Conservation (phyloP, 331 rosid genomes). For the Cydonia oblonga region DNA sequence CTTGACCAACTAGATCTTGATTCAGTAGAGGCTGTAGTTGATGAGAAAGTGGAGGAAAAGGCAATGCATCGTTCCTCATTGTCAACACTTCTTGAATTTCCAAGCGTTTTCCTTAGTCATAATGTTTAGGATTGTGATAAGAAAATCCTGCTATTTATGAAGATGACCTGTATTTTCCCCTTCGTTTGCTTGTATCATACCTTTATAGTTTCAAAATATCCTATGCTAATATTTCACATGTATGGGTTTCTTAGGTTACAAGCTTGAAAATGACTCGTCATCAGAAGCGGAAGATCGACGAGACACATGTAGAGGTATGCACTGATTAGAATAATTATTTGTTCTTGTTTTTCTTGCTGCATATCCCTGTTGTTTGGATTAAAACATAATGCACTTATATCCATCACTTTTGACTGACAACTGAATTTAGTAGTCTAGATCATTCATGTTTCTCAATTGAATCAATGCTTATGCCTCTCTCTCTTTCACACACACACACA, state of each 20-base stretch:
- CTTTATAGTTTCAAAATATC: neutral
- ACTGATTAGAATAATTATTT: neutral
- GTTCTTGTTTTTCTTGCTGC: neutral
- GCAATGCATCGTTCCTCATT: slow-evolving; percentile 17
- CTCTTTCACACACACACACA: neutral
- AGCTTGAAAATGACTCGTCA: slow-evolving; percentile 99
- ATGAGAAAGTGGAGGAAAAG: slow-evolving; percentile 99
- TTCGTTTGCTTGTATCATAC: neutral
- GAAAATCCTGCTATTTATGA: neutral
- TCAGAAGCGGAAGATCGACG: slow-evolving; percentile 96
- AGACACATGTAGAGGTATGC: slow-evolving; percentile 96
- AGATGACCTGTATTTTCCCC: neutral
- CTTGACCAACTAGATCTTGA: slow-evolving; percentile 94
- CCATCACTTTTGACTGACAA: neutral
- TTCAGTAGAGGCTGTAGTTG: slow-evolving; percentile 88
- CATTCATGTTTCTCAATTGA: neutral
- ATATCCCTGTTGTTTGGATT: neutral
- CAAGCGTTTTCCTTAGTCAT: neutral
- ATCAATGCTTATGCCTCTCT: neutral
- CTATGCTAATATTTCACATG: neutral
- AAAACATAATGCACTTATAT: neutral
- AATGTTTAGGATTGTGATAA: neutral
- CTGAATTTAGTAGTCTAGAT: neutral
- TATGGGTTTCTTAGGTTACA: slow-evolving; percentile 50
- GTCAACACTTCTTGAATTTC: neutral